Conservation (phyloP, 345 rosid species). For the Brassica incana region DNA sequence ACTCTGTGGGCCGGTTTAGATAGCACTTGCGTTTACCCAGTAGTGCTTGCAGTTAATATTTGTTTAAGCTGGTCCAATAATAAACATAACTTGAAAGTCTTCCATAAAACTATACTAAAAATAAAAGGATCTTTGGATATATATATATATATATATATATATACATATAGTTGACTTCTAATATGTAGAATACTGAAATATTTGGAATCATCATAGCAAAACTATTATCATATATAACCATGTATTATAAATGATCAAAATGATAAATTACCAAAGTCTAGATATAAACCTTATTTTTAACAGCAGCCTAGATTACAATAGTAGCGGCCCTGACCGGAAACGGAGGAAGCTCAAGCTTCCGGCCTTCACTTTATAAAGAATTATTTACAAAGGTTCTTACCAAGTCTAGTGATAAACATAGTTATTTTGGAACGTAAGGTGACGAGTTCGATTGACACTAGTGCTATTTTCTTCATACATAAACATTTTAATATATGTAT, state of each 20-base stretch:
- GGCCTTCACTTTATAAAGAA: too few species aligned
- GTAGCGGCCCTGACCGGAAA: too few species aligned
- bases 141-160: background rate
- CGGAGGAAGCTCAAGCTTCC: too few species aligned
- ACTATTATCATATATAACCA: background rate
- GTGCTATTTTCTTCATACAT: too few species aligned
- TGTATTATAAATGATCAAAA: background rate
- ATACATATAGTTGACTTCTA: background rate
- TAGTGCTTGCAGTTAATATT: conserved; percentile 7
- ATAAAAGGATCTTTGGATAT: background rate
- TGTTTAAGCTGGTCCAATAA: conserved; percentile 11
- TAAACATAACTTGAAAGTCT: conserved; percentile 18
- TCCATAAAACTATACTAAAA: background rate
- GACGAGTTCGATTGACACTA: too few species aligned
- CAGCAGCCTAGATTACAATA: background rate
- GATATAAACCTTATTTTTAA: background rate
- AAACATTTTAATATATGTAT: too few species aligned
- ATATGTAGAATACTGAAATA: background rate
- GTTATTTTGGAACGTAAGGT: too few species aligned
- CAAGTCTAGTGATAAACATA: too few species aligned
- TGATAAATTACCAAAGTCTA: background rate
- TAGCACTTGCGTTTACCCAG: background rate
- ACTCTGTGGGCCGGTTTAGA: conserved; percentile 30
- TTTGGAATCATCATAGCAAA: background rate
- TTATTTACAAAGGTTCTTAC: too few species aligned